phyloP scores from a whole-genome alignment of 169 alveolate genomes.

The Theileria orientalis region DNA sequence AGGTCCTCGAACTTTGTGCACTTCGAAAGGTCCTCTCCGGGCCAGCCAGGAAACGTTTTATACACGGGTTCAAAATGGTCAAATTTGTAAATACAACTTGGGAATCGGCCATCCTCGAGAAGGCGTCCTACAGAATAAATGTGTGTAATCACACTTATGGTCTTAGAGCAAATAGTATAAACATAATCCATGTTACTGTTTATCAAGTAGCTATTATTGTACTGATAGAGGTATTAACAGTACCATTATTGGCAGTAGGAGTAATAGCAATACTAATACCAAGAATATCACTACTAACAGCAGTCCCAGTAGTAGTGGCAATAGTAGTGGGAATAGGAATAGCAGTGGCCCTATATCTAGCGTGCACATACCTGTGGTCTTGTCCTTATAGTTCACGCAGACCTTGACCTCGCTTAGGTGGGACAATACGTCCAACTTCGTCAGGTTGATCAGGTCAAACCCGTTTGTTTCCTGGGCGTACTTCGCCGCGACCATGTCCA shows the following conservation, averaged over 20 bases:
- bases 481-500: constrained; percentile 85
- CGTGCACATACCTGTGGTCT: constrained; percentile 59
- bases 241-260: too few relatives aligned
- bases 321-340: neutral
- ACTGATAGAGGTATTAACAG: neutral
- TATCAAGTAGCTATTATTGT: neutral
- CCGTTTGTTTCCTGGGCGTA: constrained; percentile 77
- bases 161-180: neutral
- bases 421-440: constrained; percentile 91
- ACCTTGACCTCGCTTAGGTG: constrained; percentile 83
- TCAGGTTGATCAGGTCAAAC: constrained; percentile 82
- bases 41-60: constrained; percentile 87
- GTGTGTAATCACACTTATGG: neutral
- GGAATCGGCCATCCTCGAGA: constrained; percentile 76
- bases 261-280: too few relatives aligned
- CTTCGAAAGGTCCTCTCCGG: constrained; percentile 79
- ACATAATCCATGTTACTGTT: neutral
- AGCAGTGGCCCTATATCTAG: neutral
- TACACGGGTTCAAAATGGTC: constrained; percentile 85
- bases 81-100: constrained; percentile 79
- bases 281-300: too few relatives aligned
- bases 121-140: constrained; percentile 44
- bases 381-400: constrained; percentile 76
- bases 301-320: neutral
- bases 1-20: constrained; percentile 76